Evolutionary conservation across 495 filamentous ascomycete genomes (phyloP).

Genomic region (Hypoxylon cercidicola): DNA sequence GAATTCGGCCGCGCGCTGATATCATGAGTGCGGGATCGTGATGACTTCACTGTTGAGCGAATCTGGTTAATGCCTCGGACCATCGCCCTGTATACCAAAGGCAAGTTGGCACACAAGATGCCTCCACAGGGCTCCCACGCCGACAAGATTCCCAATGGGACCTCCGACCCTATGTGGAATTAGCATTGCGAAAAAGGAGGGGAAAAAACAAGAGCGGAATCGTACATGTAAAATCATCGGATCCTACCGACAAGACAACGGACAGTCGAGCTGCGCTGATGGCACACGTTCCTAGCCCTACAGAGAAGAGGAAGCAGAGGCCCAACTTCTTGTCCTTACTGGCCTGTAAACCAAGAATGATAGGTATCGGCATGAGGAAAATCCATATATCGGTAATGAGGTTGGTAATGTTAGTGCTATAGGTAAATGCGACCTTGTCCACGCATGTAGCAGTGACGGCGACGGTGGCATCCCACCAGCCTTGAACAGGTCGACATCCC

Average conservation of each 20-base stretch:
- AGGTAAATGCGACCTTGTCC: conserved; percentile 47
- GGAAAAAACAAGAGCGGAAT: background rate
- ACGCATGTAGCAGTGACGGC: conserved; percentile 45
- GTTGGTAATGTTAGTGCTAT: conserved; percentile 53
- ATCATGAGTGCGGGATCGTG: conserved; percentile 12
- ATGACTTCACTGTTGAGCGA: conserved; percentile 26
- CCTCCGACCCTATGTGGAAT: conserved; percentile 47
- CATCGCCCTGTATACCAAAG: conserved; percentile 44
- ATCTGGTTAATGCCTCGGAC: conserved; percentile 23
- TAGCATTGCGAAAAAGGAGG: background rate
- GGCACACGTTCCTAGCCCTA: conserved; percentile 55
- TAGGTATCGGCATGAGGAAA: conserved; percentile 51
- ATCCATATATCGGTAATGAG: conserved; percentile 52
- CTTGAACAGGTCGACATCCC: conserved; percentile 49
- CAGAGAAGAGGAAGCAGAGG: conserved; percentile 54
- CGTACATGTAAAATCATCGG: conserved; percentile 55
- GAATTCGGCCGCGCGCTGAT: conserved; percentile 12
- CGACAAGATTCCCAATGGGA: conserved; percentile 54
- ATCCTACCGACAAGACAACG: conserved; percentile 52
- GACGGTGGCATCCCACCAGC: conserved; percentile 44
- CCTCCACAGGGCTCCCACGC: conserved; percentile 57
- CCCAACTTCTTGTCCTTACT: conserved; percentile 47
- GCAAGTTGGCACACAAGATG: conserved; percentile 59
- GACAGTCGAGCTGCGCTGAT: conserved; percentile 52
- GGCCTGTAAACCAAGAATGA: conserved; percentile 48